Evolutionary conservation across 495 filamentous ascomycete genomes (phyloP).

Genomic region (Sphaerosporella brunnea): DNA sequence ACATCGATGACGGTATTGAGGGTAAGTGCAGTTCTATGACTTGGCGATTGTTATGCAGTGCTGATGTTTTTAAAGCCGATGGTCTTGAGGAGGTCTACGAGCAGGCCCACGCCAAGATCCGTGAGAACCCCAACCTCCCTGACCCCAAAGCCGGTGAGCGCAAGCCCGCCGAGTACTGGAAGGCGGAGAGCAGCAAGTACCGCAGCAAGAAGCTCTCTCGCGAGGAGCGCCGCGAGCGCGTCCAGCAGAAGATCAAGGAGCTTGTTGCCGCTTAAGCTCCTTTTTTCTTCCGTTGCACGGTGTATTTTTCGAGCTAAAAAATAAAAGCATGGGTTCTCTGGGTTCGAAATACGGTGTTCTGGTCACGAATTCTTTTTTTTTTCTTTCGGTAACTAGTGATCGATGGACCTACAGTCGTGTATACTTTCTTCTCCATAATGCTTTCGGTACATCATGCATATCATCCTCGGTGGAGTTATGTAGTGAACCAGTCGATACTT

Average conservation of each 20-base stretch:
- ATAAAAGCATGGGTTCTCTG: constrained; percentile 7
- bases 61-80: constrained; percentile 39
- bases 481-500: too few relatives aligned
- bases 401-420: background rate
- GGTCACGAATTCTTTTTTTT: too few relatives aligned
- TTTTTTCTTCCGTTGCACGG: background rate
- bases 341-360: constrained; percentile 6
- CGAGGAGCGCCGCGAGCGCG: constrained; percentile 56
- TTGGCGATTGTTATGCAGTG: background rate
- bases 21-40: constrained; percentile 8
- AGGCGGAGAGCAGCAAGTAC: constrained; percentile 88
- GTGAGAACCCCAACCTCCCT: constrained; percentile 95
- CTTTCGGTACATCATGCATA: too few relatives aligned
- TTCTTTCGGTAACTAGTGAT: background rate
- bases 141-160: constrained; percentile 58
- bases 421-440: too few relatives aligned
- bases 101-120: constrained; percentile 91
- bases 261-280: constrained; percentile 25
- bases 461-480: too few relatives aligned
- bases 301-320: constrained; percentile 1
- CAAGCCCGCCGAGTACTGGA: constrained; percentile 95
- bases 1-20: constrained; percentile 91
- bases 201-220: constrained; percentile 54
- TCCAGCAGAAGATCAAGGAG: constrained; percentile 77
- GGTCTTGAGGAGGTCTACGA: constrained; percentile 91